These are phyloP conservation scores for Candida stauntonica DNA, from an alignment of 805 yeast genomes.

Conservation along the genomic window DNA sequence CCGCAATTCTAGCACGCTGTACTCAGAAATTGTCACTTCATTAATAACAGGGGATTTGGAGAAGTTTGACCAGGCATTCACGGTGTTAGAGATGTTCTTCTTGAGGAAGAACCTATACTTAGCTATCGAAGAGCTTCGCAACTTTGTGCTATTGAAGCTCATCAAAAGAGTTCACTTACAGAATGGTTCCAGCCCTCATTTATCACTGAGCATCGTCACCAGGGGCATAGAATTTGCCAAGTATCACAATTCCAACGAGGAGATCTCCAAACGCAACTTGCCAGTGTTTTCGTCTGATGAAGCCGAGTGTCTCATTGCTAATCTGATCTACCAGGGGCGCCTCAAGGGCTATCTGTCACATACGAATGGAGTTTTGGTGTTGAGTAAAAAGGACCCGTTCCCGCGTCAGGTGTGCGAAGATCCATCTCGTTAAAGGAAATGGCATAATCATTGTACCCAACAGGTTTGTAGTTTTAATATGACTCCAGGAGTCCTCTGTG, in stretches of 20 bases:
- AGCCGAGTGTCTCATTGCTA: slow-evolving; percentile 67
- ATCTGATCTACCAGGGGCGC: slow-evolving; percentile 51
- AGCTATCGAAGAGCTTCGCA: slow-evolving; percentile 48
- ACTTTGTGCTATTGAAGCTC: slow-evolving; percentile 46
- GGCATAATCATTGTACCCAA: too few species aligned
- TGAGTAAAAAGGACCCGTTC: slow-evolving; percentile 72
- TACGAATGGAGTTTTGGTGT: slow-evolving; percentile 64
- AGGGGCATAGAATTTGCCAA: slow-evolving; percentile 38
- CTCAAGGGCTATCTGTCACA: slow-evolving; percentile 84
- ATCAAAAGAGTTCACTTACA: slow-evolving; percentile 35
- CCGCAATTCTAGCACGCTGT: slow-evolving; percentile 43
- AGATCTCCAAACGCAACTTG: slow-evolving; percentile 12
- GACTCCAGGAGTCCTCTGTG: too few species aligned
- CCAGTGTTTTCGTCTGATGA: slow-evolving; percentile 36
- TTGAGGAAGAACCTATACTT: slow-evolving; percentile 59
- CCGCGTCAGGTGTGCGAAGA: slow-evolving; percentile 37
- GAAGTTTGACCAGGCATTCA: slow-evolving; percentile 43
- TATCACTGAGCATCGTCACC: slow-evolving; percentile 37
- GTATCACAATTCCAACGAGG: slow-evolving; percentile 17
- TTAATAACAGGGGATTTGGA: slow-evolving; percentile 51
- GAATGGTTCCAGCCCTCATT: slow-evolving; percentile 28
- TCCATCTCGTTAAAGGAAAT: too few species aligned
- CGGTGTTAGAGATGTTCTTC: slow-evolving; percentile 43
- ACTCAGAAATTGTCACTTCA: slow-evolving; percentile 24
- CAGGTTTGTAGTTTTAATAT: too few species aligned